Percentiles rank a stretch among this genome's conserved stretches.
These are phyloP conservation scores for Hypoxylon sp. DNA, from an alignment of 2,329 filamentous ascomycete genomes.

Conservation along the genomic window DNA sequence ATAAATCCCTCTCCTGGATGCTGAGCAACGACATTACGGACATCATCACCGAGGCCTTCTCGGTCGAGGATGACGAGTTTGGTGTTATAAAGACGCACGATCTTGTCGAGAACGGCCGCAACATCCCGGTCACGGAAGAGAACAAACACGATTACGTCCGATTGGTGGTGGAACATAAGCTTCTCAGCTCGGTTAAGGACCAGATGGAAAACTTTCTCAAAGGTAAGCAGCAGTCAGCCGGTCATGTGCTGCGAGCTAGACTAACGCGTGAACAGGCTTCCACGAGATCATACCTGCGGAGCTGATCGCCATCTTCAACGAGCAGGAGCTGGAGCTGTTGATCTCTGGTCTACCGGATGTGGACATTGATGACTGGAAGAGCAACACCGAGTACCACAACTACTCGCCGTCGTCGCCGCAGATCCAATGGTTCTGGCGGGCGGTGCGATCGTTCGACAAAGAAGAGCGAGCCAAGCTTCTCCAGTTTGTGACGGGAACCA, in stretches of 20 bases:
- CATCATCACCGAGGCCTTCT: constrained; percentile 96
- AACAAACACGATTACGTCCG: constrained; percentile 99
- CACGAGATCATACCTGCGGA: constrained; percentile 97
- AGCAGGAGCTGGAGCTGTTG: constrained; percentile 94
- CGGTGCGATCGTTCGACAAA: constrained; percentile 96
- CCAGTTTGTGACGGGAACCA: constrained; percentile 97
- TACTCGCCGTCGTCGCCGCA: constrained; percentile 94
- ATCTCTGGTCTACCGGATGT: constrained; percentile 98
- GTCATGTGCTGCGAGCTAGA: constrained; percentile 6
- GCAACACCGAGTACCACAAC: constrained; percentile 98
- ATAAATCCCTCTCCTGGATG: constrained; percentile 99
- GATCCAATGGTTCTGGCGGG: constrained; percentile 99
- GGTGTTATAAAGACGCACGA: constrained; percentile 89
- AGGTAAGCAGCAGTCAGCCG: constrained; percentile 58
- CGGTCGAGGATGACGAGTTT: constrained; percentile 92
- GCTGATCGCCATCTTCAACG: constrained; percentile 95
- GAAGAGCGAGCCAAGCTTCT: constrained; percentile 97
- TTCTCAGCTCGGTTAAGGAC: constrained; percentile 89
- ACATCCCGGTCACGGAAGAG: constrained; percentile 93
- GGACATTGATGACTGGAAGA: constrained; percentile 98
- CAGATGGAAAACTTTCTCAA: constrained; percentile 93
- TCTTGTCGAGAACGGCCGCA: constrained; percentile 84
- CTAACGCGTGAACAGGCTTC: constrained; percentile 70
- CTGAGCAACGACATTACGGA: constrained; percentile 98
- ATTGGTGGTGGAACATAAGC: constrained; percentile 90